Evolutionary conservation across 306 rosid species (phyloP), one percentile per base, ranked within the genome.

Genomic region (Cicer judaicum): DNA sequence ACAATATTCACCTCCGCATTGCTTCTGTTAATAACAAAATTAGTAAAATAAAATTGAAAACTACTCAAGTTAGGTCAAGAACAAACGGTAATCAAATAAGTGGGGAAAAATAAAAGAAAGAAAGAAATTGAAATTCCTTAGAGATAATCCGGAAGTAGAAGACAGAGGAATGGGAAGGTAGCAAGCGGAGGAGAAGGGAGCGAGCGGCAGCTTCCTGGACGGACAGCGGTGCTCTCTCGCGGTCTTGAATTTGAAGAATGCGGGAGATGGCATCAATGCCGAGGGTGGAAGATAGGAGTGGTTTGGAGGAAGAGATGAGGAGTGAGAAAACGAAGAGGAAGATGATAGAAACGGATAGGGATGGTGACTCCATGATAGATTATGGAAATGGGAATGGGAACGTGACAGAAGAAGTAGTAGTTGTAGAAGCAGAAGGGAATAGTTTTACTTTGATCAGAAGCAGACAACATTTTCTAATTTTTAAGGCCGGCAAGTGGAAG

Each of bases 181-280:
- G 85, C 24, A 89, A 63, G 9, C 98, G 98, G 86, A 5, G 84
- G 69, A 93, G 96, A 60, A 87, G 86, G 47, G 77, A 90, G 7
- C 78, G 83, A 56, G 95, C 95, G 9, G 98, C 93, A 5, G 90
- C 89, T 62, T 87, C 86, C 76, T 93, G 98, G 47, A 90, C 83
- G 13, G 71, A 29, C 1, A 91, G 81, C 1, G 90, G 77, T 48
- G 89, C 82, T 46, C 88, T 80, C 90, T 90, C 86, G 44, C 88
- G 86, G 81, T 89, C 90, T 74, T 93, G 98, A 49, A 82, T 78
- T 57, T 82, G 80, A 10, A 93, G 94, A 73, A 89, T 86, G 68
- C 83, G 82, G 3, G 95, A 89, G 75, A 93, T 70, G 68, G 85
- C 61, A 9, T 64, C 75, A 41, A 90, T 80, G 46, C 93, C 90